phyloP scores from a whole-genome alignment of 2,329 filamentous ascomycete genomes.

The Chalara sp. region DNA sequence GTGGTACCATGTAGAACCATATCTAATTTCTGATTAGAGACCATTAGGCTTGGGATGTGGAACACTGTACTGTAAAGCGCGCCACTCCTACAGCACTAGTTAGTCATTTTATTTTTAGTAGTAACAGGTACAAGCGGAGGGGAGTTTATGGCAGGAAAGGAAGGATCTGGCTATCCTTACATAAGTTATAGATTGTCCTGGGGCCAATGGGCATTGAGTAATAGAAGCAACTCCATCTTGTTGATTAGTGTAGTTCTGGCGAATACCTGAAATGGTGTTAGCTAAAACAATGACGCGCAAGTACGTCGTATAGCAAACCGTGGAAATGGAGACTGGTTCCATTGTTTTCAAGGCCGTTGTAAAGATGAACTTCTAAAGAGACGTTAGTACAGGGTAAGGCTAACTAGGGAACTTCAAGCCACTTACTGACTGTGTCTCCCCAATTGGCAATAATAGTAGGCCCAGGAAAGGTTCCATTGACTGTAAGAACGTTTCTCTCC shows the following conservation, averaged over 20 bases:
- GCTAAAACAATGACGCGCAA: too few relatives aligned
- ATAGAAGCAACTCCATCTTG: background rate
- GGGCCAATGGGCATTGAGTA: background rate
- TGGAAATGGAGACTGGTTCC: background rate
- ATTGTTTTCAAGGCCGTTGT: background rate
- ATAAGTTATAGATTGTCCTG: background rate
- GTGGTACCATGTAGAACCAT: background rate
- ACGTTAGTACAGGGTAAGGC: constrained; percentile 10
- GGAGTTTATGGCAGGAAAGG: background rate
- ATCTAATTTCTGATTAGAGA: too few relatives aligned
- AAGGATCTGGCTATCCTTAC: background rate
- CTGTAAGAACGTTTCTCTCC: constrained; percentile 43
- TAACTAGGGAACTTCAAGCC: constrained; percentile 17
- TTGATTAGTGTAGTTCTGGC: background rate
- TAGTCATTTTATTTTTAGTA: too few relatives aligned
- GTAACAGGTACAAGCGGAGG: too few relatives aligned
- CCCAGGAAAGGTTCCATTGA: constrained; percentile 31
- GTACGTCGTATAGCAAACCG: background rate
- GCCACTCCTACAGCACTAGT: too few relatives aligned
- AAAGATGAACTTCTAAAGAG: too few relatives aligned
- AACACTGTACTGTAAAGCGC: too few relatives aligned
- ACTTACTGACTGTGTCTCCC: constrained; percentile 18
- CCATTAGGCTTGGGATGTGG: too few relatives aligned
- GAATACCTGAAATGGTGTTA: background rate
- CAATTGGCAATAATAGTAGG: constrained; percentile 34